Percentiles rank a stretch among this genome's conserved stretches.
Evolutionary conservation across 208 protist genomes (phyloP).

Genomic region (Crithidia thermophila): DNA sequence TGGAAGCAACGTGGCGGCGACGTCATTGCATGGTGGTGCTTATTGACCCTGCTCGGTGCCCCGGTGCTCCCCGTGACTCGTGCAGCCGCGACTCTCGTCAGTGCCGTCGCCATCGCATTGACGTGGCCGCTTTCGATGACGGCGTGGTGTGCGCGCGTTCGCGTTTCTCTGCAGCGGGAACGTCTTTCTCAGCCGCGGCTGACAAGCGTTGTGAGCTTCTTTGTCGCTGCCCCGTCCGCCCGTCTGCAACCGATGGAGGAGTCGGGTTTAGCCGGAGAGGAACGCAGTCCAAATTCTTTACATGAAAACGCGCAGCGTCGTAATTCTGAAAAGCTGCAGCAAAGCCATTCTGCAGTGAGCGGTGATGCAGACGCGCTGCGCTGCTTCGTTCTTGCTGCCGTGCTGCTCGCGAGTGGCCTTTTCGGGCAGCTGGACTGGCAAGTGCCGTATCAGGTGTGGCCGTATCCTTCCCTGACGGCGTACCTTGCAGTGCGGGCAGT

Average conservation of each 20-base stretch:
- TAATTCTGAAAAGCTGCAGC: background rate
- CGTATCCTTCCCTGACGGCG: slow-evolving; percentile 42
- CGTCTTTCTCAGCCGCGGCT: background rate
- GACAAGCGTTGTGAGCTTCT: slow-evolving; percentile 15
- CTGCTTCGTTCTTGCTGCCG: slow-evolving; percentile 32
- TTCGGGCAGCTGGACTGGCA: slow-evolving; percentile 61
- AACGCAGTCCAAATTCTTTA: background rate
- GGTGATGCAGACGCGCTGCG: too few relatives aligned
- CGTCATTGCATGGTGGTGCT: slow-evolving; percentile 9
- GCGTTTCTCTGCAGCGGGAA: slow-evolving; percentile 5
- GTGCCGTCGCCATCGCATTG: slow-evolving; percentile 10
- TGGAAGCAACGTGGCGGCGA: background rate
- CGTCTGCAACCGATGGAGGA: background rate
- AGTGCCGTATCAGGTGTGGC: slow-evolving; percentile 55
- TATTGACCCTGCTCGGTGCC: slow-evolving; percentile 33
- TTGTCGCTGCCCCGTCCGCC: background rate
- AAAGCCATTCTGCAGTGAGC: too few relatives aligned
- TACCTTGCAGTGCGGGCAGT: slow-evolving; percentile 15
- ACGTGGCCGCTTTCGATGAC: slow-evolving; percentile 26
- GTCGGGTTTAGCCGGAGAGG: too few relatives aligned
- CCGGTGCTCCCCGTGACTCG: slow-evolving; percentile 12
- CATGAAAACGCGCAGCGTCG: background rate
- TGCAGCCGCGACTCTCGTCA: slow-evolving; percentile 7
- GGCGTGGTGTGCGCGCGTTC: slow-evolving; percentile 6
- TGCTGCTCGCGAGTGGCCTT: slow-evolving; percentile 46